Percentiles rank a stretch among this genome's conserved stretches.
Conservation (phyloP, 306 rosid species). For the Malus asiatica region DNA sequence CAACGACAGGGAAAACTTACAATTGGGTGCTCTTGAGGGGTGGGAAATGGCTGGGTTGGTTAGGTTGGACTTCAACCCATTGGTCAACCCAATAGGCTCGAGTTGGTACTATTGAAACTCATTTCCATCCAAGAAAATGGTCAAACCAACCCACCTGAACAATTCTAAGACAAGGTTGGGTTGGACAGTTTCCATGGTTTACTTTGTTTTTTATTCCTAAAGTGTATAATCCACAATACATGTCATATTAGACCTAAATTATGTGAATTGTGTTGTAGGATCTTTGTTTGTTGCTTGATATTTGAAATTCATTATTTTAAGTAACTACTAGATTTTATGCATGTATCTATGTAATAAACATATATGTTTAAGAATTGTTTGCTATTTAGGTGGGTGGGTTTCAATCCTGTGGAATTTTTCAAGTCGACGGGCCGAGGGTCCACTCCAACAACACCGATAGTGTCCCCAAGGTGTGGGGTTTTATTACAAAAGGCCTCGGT, state of each 20-base stretch:
- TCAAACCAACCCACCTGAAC: background rate
- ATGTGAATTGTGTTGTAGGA: background rate
- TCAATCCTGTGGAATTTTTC: background rate
- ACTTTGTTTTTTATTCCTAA: background rate
- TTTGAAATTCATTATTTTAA: background rate
- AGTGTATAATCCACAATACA: background rate
- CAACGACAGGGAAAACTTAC: slow-evolving; percentile 38
- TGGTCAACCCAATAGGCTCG: background rate
- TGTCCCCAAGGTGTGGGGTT: no score
- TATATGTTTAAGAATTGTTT: background rate
- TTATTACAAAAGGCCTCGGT: no score
- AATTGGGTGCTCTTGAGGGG: slow-evolving; percentile 9
- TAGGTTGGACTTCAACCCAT: background rate
- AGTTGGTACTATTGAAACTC: background rate
- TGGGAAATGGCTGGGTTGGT: background rate
- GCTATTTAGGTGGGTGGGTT: background rate
- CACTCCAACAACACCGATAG: no score
- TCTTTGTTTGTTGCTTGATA: background rate
- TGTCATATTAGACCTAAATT: background rate
- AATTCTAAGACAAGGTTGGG: no score
- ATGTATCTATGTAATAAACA: no score
- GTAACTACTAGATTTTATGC: no score
- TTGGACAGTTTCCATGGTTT: background rate
- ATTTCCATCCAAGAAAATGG: background rate
- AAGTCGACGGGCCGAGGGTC: no score